Evolutionary conservation across 441 rosid genomes (phyloP).

Genomic region (Eutrema salsugineum): DNA sequence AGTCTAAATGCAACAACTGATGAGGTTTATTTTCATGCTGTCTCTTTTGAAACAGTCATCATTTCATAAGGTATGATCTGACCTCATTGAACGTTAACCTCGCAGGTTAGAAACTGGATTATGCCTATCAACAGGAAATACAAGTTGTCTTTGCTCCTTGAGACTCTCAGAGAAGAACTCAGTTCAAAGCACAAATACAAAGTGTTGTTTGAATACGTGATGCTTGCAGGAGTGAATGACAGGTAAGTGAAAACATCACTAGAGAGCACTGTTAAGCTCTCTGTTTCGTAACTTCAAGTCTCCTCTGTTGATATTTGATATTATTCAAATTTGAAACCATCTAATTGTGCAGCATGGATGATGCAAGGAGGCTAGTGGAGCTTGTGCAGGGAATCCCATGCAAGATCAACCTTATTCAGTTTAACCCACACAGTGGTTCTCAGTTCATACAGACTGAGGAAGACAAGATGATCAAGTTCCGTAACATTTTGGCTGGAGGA

Average conservation of each 20-base stretch:
- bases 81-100: not conserved
- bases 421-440: slow-evolving; percentile 83
- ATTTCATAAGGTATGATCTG: not conserved
- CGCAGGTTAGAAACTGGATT: slow-evolving; percentile 91
- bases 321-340: not conserved
- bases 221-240: slow-evolving; percentile 89
- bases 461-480: slow-evolving; percentile 75
- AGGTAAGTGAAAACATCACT: slow-evolving; percentile 43
- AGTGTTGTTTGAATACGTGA: slow-evolving; percentile 86
- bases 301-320: not conserved
- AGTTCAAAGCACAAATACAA: slow-evolving; percentile 54
- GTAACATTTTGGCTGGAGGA: slow-evolving; percentile 64
- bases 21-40: slow-evolving; percentile 45
- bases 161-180: slow-evolving; percentile 74
- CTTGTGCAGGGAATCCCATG: slow-evolving; percentile 91
- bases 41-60: not conserved
- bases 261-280: not conserved
- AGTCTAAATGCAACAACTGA: slow-evolving; percentile 96
- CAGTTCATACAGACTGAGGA: slow-evolving; percentile 63
- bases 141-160: slow-evolving; percentile 67
- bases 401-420: slow-evolving; percentile 88
- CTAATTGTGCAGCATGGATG: slow-evolving; percentile 56
- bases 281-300: not conserved
- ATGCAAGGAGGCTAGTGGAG: slow-evolving; percentile 76
- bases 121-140: slow-evolving; percentile 92